These are phyloP conservation scores for Zopfochytrium polystomum DNA, from an alignment of 371 early-diverging fungal species.

Conservation along the genomic window DNA sequence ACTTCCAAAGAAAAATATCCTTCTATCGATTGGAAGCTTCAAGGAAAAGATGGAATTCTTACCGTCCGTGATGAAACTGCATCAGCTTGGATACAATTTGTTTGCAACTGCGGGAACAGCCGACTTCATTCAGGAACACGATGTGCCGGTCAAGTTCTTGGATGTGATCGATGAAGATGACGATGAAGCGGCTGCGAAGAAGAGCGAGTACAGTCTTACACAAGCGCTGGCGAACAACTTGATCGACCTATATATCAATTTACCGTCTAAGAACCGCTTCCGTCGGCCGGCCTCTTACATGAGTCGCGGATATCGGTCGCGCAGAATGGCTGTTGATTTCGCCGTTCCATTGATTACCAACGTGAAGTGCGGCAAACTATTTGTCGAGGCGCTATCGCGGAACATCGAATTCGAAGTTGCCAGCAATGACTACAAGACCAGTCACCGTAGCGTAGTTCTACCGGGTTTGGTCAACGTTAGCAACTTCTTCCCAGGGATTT, in stretches of 20 bases:
- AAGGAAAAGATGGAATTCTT: conserved; percentile 93
- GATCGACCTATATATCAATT: conserved; percentile 96
- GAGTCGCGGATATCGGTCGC: conserved; percentile 88
- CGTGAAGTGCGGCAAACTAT: conserved; percentile 95
- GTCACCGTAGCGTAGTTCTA: conserved; percentile 73
- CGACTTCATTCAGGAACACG: conserved; percentile 90
- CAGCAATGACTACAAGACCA: conserved; percentile 83
- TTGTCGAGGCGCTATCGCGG: conserved; percentile 89
- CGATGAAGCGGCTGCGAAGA: conserved; percentile 43
- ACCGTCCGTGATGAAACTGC: conserved; percentile 76
- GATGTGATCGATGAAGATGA: conserved; percentile 64
- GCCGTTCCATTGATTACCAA: conserved; percentile 94
- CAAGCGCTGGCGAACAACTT: conserved; percentile 92
- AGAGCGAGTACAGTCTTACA: conserved; percentile 88
- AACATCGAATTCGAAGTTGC: conserved; percentile 67
- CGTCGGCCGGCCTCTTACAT: conserved; percentile 94
- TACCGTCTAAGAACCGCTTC: conserved; percentile 93
- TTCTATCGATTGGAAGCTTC: conserved; percentile 90
- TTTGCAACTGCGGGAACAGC: conserved; percentile 95
- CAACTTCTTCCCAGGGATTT: conserved; percentile 53
- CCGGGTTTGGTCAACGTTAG: conserved; percentile 87
- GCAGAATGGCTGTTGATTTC: conserved; percentile 96
- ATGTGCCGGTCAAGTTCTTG: conserved; percentile 83
- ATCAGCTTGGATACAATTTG: conserved; percentile 78
- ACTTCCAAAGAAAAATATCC: conserved; percentile 86